Evolutionary conservation across 1,139 yeast genomes (phyloP), one percentile per base, ranked within the genome.

Genomic region (Geotrichum australiense): DNA sequence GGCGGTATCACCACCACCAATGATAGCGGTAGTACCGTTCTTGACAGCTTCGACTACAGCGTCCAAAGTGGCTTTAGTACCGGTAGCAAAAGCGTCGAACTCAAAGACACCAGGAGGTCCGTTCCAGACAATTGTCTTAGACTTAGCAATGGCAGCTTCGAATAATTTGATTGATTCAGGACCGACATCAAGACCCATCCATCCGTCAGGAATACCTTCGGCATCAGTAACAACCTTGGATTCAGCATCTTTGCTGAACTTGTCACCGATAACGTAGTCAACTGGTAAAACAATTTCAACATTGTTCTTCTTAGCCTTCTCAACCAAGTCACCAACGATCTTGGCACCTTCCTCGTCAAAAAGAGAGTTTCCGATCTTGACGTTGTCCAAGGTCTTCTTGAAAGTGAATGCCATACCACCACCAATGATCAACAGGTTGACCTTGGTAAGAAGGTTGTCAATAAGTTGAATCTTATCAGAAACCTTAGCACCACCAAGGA

Each of bases 351-450:
- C 95, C 62, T 76, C 83, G 65, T 89, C 97, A 68, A 64, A 89
- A 61, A 89, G 74, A 35, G 97, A 89, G 66, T 78, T 71, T 65
- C 97, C 97, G 59, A 91, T 91, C 50, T 58, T 66, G 72, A 84
- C 79, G 64, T 76, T 75, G 66, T 85, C 83, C 56, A 86, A 68
- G 47, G 89, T 82, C 77, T 91, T 89, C 76, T 84, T 85, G 77
- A 89, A 89, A 61, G 97, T 89, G 80, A 87, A 89, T 48, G 97
- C 89, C 97, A 89, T 89, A 71, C 97, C 97, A 71, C 97, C 97
- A 65, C 97, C 96, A 59, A 89, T 80, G 69, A 89, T 85, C 66
- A 89, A 74, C 52, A 80, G 69, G 69, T 91, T 80, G 59, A 89
- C 96, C 78, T 89, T 91, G 73, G 89, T 87, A 62, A 89, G 76